A percentile compares a stretch with the other conserved stretches of the same genome.
Evolutionary conservation across 257 asterid species (phyloP).

Genomic region (Nyctanthes arbortristis): DNA sequence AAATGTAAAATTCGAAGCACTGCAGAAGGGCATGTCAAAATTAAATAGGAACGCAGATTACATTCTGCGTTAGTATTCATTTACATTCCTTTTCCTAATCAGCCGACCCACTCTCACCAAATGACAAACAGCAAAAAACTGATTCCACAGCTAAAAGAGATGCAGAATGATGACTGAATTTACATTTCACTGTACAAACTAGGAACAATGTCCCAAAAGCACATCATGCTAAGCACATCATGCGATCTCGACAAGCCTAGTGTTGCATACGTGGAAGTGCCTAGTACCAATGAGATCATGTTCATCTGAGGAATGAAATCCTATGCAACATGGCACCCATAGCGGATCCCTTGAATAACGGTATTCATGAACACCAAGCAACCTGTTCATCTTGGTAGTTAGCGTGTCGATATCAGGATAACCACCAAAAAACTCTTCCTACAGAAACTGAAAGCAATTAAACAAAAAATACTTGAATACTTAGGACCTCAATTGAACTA

Average conservation of each 20-base stretch:
- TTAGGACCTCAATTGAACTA: no score
- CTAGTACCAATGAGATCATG: background rate
- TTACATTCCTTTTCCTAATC: background rate
- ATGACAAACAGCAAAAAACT: background rate
- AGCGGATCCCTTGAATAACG: conserved; percentile 12
- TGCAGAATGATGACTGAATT: no score
- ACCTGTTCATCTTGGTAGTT: conserved; percentile 5
- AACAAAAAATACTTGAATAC: background rate
- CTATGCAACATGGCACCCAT: conserved; percentile 21
- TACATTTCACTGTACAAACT: background rate
- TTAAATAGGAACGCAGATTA: no score
- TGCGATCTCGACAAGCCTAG: conserved; percentile 7
- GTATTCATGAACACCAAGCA: background rate
- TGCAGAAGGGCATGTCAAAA: background rate
- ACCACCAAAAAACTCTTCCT: conserved; percentile 10
- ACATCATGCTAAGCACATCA: background rate
- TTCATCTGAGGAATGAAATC: conserved; percentile 2
- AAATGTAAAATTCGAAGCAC: background rate
- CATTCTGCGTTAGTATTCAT: background rate
- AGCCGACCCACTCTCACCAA: background rate
- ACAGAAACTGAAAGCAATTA: background rate
- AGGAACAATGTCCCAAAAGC: background rate
- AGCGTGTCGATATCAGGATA: background rate
- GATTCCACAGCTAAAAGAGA: background rate
- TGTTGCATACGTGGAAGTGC: conserved; percentile 1